Conservation (phyloP, 345 rosid genomes). For the Populus euphratica region DNA sequence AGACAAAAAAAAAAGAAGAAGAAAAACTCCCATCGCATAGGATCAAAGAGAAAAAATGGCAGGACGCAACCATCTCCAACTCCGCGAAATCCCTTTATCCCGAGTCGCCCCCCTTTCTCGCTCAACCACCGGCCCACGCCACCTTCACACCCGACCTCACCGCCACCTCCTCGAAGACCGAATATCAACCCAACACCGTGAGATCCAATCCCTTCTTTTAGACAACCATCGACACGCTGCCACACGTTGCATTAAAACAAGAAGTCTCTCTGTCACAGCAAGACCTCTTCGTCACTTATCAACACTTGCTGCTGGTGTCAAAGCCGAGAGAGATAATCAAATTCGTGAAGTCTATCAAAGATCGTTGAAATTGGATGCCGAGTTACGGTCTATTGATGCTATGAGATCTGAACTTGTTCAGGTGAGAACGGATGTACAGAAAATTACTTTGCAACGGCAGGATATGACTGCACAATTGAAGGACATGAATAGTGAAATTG, state of each 20-base stretch:
- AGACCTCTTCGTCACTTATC: constrained; percentile 47
- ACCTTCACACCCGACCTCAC: not conserved
- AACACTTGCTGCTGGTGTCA: constrained; percentile 43
- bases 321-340: constrained; percentile 59
- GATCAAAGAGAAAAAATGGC: not conserved
- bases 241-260: constrained; percentile 61
- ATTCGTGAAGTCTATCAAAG: constrained; percentile 64
- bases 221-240: constrained; percentile 66
- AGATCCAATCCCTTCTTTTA: constrained; percentile 64
- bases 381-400: constrained; percentile 49
- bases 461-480: constrained; percentile 44
- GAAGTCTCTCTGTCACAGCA: constrained; percentile 57
- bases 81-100: not conserved
- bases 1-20: no score
- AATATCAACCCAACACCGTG: constrained; percentile 57
- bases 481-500: constrained; percentile 40
- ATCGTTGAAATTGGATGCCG: constrained; percentile 63
- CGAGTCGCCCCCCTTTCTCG: not conserved
- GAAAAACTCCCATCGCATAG: not conserved
- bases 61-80: constrained; percentile 11
- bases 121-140: not conserved
- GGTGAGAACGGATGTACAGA: constrained; percentile 50
- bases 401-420: constrained; percentile 51
- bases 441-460: constrained; percentile 34
- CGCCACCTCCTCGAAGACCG: constrained; percentile 57